These are phyloP conservation scores for Xylariaceae sp. DNA, from an alignment of 2,329 filamentous ascomycete genomes.

Conservation along the genomic window DNA sequence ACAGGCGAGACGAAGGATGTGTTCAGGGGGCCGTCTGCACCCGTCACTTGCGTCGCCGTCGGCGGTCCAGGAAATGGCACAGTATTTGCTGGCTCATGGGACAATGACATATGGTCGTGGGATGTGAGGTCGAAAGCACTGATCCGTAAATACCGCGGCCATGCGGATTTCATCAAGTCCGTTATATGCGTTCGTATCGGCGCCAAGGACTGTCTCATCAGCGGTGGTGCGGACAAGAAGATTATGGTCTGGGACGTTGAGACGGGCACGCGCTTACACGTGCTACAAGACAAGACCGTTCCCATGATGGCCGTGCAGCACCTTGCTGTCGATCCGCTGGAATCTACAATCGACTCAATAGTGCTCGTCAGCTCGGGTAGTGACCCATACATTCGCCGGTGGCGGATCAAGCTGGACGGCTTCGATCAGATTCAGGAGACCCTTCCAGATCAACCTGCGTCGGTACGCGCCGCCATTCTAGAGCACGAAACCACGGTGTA, in stretches of 20 bases:
- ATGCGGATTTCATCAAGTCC: conserved; percentile 87
- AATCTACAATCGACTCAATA: conserved; percentile 41
- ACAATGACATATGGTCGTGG: conserved; percentile 88
- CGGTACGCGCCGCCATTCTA: conserved; percentile 48
- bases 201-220: conserved; percentile 58
- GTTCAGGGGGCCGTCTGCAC: conserved; percentile 70
- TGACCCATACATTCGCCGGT: conserved; percentile 71
- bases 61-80: conserved; percentile 48
- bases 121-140: conserved; percentile 49
- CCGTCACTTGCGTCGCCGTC: conserved; percentile 69
- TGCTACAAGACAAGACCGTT: conserved; percentile 64
- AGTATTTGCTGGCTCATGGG: conserved; percentile 87
- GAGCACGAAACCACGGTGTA: conserved; percentile 91
- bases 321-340: conserved; percentile 64
- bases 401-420: conserved; percentile 51
- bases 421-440: conserved; percentile 48
- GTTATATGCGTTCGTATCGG: conserved; percentile 56
- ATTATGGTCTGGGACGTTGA: conserved; percentile 76
- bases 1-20: conserved; percentile 34
- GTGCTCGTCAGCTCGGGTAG: conserved; percentile 73
- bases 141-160: conserved; percentile 61
- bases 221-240: conserved; percentile 70
- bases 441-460: conserved; percentile 31
- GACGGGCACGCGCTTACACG: conserved; percentile 62
- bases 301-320: conserved; percentile 73